Evolutionary conservation across 306 rosid genomes (phyloP), one percentile per base, ranked within the genome.

Genomic region (Mucuna pruriens): DNA sequence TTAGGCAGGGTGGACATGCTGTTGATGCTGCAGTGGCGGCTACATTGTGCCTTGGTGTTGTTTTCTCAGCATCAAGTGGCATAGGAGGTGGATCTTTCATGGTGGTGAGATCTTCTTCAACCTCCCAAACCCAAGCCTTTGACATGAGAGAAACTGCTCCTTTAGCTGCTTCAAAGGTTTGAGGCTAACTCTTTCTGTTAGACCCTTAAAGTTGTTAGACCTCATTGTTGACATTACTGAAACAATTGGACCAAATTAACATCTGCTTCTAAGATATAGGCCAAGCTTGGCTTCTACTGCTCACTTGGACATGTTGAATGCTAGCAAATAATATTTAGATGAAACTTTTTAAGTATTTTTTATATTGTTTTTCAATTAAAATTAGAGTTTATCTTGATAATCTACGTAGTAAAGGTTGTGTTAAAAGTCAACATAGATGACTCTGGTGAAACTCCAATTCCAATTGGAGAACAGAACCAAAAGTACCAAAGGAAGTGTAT

Each of bases 141-240:
- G 94, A 95, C 80, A 80, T 95, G 84, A 88, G 99, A 87, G 97
- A 93, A 90, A 91, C 97, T 62, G 99, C 99, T 67, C 99, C 99
- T 31, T 89, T 48, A 55, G 97, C 95, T 84, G 95, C 99, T 82
- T 89, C 97, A 44, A 80, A 93, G 98, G 98, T 95, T 74, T 57
- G 71, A n/a, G 40, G 6, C 74, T 74, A 22, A 36, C 84, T 60
- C 36, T 85, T 85, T 80, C 65, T 78, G 65, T 60, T 80, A 74
- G 76, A 74, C 46, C 61, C 16, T 58, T 72, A 3, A n/a, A 70
- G 61, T 15, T 61, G 57, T 67, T 44, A 38, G 46, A 80, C 19
- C 64, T 57, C 72, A 40, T 11, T 11, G 36, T 48, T 71, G 70
- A 46, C 58, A 61, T 58, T 68, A 13, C 16, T 36, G 25, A 80